phyloP scores from a whole-genome alignment of 2,329 filamentous ascomycete species.

The Fonsecaea erecta region DNA sequence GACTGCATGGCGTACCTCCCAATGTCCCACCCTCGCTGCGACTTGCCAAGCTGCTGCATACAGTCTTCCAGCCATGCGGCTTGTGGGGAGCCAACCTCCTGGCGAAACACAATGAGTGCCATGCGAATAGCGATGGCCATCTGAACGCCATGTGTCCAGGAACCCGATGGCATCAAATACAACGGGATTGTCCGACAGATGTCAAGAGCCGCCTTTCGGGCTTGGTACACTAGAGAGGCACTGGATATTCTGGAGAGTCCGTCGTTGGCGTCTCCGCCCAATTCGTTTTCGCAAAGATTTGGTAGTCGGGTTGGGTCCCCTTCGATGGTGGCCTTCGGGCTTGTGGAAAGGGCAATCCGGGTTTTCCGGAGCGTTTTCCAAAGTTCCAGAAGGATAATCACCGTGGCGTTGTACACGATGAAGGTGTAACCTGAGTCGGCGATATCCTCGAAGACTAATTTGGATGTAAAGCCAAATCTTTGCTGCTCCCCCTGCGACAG shows the following conservation, averaged over 20 bases:
- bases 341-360: background rate
- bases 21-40: conserved; percentile 12
- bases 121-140: conserved; percentile 9
- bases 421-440: background rate
- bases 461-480: conserved; percentile 4
- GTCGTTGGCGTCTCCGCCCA: background rate
- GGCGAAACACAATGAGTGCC: conserved; percentile 17
- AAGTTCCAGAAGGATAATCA: conserved; percentile 16
- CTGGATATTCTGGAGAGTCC: background rate
- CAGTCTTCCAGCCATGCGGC: conserved; percentile 8
- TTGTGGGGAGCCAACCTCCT: conserved; percentile 2
- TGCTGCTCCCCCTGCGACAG: background rate
- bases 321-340: background rate
- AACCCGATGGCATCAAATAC: background rate
- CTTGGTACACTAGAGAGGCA: background rate
- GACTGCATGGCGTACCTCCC: conserved; percentile 14
- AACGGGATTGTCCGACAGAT: conserved; percentile 9
- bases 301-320: background rate
- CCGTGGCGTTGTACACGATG: background rate
- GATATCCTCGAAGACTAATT: conserved; percentile 2
- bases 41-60: conserved; percentile 1
- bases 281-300: background rate
- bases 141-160: conserved; percentile 3
- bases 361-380: conserved; percentile 7
- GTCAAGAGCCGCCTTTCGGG: background rate